Evolutionary conservation across 768 basidiomycete species (phyloP), one percentile per base, ranked within the genome.

Genomic region (Clitopilus passeckerianus): DNA sequence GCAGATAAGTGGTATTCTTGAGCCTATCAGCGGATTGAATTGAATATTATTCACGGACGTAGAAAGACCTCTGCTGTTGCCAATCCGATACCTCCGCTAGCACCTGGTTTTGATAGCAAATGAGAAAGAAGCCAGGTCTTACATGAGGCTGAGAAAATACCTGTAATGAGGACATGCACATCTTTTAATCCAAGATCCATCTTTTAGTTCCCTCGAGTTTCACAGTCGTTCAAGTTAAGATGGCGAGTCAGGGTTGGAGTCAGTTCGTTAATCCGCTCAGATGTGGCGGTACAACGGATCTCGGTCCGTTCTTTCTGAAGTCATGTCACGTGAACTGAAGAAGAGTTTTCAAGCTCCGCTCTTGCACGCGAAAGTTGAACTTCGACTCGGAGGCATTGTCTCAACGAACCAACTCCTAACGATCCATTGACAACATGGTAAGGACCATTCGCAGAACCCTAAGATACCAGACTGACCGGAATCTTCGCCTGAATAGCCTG

Each of bases 11-110:
- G 16, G 4, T 12, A 50, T 18, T 50, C 20, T 16, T 9, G 18
- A n/a, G 14, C 14, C 3, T 5, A 41, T 41, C 12, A 5, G 14
- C 10, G 37, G 10, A 5, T 41, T 14, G 55, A 33, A 33, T 33
- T 43, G 15, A n/a, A 24, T 16, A 44, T 35, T 24, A 56, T 44
- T 18, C 43, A 72, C 75, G 67, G 59, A 85, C 87, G 75, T 33
- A 86, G 76, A 66, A 85, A 91, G 0, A 81, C 66, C 12, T 75
- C 75, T 15, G 77, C 76, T 3, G 85, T 87, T 64, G 82, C 85
- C 0, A 89, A 74, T 8, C 90, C 90, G 34, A 92, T 91, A 0
- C 87, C 89, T 3, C 89, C 89, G 63, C 85, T 89, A 1, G 89
- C 88, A 54, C 90, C 90, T 86, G 67, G 27, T 30, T 30, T 30